These are phyloP conservation scores for Cymbidium sinense DNA, from an alignment of 106 monocot species.

Conservation along the genomic window DNA sequence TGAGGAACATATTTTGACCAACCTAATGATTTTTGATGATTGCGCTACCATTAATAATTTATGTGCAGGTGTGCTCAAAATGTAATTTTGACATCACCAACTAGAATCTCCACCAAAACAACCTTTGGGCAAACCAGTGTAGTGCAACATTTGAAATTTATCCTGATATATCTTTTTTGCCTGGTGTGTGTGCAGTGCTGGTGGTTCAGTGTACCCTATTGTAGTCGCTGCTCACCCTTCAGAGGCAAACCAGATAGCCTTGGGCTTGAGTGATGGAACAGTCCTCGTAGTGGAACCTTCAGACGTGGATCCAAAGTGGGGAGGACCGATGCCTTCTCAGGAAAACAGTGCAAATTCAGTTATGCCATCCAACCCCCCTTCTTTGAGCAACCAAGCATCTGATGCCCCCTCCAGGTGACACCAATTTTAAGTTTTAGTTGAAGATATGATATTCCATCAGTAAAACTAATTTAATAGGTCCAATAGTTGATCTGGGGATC, in stretches of 20 bases:
- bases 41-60: too few species aligned
- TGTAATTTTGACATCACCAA: too few species aligned
- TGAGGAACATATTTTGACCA: too few species aligned
- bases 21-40: too few species aligned
- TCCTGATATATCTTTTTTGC: neutral
- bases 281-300: conserved; percentile 85
- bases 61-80: too few species aligned
- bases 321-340: conserved; percentile 37
- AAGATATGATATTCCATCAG: neutral
- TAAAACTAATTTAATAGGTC: neutral
- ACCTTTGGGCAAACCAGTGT: too few species aligned
- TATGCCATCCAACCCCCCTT: conserved; percentile 48
- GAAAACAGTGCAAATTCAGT: conserved; percentile 58
- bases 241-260: conserved; percentile 84
- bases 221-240: conserved; percentile 85
- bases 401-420: conserved; percentile 68
- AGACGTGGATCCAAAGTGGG: conserved; percentile 81
- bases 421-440: neutral
- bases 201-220: conserved; percentile 46
- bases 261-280: conserved; percentile 92
- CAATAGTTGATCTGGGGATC: neutral
- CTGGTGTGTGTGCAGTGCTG: conserved; percentile 15
- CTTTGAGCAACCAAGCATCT: conserved; percentile 58
- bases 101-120: too few species aligned
- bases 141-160: neutral